Base-by-base conservation (phyloP, 1,284 basidiomycete species). In the Leccinum pallidistipes region DNA sequence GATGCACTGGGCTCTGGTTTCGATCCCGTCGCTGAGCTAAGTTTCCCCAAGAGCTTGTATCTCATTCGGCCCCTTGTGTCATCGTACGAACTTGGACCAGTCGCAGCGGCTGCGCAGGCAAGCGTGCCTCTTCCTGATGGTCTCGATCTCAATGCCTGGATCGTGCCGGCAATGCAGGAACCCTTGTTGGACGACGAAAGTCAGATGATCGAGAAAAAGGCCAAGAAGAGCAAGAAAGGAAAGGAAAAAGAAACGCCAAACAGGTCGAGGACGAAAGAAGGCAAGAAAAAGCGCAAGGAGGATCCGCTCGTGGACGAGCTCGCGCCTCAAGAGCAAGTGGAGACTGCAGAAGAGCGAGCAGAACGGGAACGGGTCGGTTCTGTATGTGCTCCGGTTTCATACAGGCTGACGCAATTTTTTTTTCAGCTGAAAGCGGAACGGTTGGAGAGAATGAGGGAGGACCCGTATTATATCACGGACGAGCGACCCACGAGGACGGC, bases 391-490 rank as follows among this genome's bases (percentile, higher is more conserved):
- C 21, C 11, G 36, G 62, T n/a, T 32, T 57, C 3, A 52, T 34
- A 11, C 54, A 65, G 0, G 18, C 43, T 45, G 43, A 43, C 31
- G 27, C 27, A 21, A 24, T 57, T 5, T 29, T 38, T 43, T 5
- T 58, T 63, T 18, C 67, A 95, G 94, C 80, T 87, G 55, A 88
- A 86, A 71, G 87, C 86, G 21, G 91, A 90, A 65, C 81, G 91
- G 45, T 75, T 87, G 55, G 92, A 90, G 63, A 84, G 88, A 67
- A 79, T 87, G 65, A 84, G 84, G 56, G 91, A 93, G 65, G 93
- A 96, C 73, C 94, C 94, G 9, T 96, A 94, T 76, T 96, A 96
- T 71, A 88, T 96, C 63, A 81, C 86, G 43, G 90, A 91, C 60
- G 84, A 86, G 59, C 77, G 73, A 64, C 78, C 83, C 5, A 71